Percentiles rank a stretch among this genome's conserved stretches.
These are phyloP conservation scores for Biancaea sappan DNA, from an alignment of 306 rosid genomes.

Conservation along the genomic window DNA sequence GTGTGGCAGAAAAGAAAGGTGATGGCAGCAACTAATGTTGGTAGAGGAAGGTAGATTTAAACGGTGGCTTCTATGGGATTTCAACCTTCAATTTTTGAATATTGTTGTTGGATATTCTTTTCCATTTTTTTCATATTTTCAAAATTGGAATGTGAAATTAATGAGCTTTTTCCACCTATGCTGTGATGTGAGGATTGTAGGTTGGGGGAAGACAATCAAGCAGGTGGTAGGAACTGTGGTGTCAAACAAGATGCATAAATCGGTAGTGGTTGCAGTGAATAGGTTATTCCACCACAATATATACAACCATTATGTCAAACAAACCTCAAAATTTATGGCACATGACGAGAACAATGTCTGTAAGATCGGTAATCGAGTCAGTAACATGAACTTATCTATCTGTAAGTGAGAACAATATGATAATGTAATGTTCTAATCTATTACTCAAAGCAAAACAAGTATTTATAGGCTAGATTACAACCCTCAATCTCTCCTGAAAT, in stretches of 20 bases:
- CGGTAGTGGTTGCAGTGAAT: slow-evolving; percentile 93
- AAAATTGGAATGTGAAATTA: neutral
- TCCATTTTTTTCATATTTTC: neutral
- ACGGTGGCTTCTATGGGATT: neutral
- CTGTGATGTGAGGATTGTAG: slow-evolving; percentile 29
- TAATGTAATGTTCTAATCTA: too few relatives aligned
- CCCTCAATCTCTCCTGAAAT: too few relatives aligned
- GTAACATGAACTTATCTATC: slow-evolving; percentile 17
- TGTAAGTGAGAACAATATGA: too few relatives aligned
- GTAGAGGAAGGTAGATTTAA: slow-evolving; percentile 5
- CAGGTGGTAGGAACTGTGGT: slow-evolving; percentile 85
- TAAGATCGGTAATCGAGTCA: slow-evolving; percentile 78
- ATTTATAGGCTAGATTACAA: too few relatives aligned
- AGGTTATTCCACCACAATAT: slow-evolving; percentile 69
- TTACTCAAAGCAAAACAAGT: too few relatives aligned
- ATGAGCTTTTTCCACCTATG: neutral
- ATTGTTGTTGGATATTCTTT: neutral
- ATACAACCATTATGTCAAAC: slow-evolving; percentile 79
- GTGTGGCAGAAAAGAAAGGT: too few relatives aligned
- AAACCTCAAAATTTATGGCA: slow-evolving; percentile 95
- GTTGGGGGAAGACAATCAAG: slow-evolving; percentile 60
- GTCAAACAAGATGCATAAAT: slow-evolving; percentile 96
- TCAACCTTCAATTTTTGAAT: neutral
- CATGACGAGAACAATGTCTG: slow-evolving; percentile 73
- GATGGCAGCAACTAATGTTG: neutral